Percentiles rank a stretch among this genome's conserved stretches.
phyloP scores from a whole-genome alignment of 2,329 filamentous ascomycete species.

The Graphilbum sp. region DNA sequence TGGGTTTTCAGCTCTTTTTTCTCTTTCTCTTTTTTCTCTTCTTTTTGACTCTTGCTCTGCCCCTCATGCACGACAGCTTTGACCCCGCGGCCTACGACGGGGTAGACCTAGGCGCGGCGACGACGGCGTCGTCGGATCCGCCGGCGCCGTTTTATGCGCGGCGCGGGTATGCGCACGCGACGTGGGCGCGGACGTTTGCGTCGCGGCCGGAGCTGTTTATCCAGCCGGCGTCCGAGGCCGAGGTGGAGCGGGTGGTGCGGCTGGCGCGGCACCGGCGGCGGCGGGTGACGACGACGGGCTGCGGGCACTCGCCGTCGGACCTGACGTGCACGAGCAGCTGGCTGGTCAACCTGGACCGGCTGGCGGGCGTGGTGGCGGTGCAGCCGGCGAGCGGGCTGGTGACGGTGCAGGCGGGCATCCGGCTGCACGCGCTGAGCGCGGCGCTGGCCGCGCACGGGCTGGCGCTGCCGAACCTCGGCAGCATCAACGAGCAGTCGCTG shows the following conservation, averaged over 20 bases:
- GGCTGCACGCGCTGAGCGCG: conserved; percentile 57
- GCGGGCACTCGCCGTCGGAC: conserved; percentile 80
- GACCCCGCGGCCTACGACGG: conserved; percentile 9
- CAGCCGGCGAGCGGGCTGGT: conserved; percentile 44
- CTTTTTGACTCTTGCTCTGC: not conserved
- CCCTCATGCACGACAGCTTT: conserved; percentile 2
- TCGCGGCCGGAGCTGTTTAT: conserved; percentile 84
- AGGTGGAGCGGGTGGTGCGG: conserved; percentile 70
- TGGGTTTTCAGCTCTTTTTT: too few relatives aligned
- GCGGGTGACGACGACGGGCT: conserved; percentile 73
- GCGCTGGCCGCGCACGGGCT: conserved; percentile 60
- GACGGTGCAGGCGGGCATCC: conserved; percentile 75
- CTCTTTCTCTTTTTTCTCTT: too few relatives aligned
- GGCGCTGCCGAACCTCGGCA: conserved; percentile 82
- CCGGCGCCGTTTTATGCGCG: conserved; percentile 59
- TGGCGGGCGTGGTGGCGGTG: conserved; percentile 54
- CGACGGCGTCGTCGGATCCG: not conserved
- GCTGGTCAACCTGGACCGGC: conserved; percentile 85
- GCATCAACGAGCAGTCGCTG: conserved; percentile 87
- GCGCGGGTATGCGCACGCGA: conserved; percentile 61
- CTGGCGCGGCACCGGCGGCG: conserved; percentile 69
- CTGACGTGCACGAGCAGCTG: conserved; percentile 87
- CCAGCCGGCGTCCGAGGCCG: conserved; percentile 59
- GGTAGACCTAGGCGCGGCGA: conserved; percentile 4
- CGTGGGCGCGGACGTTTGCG: conserved; percentile 88